Evolutionary conservation across 192 early-diverging fungal species (phyloP).

Genomic region (Backusella mclennaniae): DNA sequence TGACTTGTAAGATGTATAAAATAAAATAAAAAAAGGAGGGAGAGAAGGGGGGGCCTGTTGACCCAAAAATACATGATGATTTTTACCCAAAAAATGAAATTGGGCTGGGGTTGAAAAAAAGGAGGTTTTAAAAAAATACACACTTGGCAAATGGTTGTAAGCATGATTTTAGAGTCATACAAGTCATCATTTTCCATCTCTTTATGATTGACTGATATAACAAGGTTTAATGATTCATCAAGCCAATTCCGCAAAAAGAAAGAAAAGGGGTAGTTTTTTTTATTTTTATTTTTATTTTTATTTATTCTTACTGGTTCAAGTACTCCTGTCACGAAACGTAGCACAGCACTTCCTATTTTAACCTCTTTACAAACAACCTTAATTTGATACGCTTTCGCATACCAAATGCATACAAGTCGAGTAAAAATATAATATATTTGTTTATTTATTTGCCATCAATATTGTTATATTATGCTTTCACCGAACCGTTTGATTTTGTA

Average conservation of each 20-base stretch:
- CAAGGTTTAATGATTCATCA: too few species aligned
- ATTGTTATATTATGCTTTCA: neutral
- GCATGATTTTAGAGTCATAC: too few species aligned
- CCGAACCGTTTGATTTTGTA: constrained; percentile 4
- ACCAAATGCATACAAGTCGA: too few species aligned
- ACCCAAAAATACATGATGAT: neutral
- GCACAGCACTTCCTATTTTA: neutral
- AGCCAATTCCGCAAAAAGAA: neutral
- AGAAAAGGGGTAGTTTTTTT: neutral
- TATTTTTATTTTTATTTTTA: too few species aligned
- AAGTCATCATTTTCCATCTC: too few species aligned
- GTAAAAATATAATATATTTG: neutral
- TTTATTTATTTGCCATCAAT: neutral
- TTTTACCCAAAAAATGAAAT: too few species aligned
- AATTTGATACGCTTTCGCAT: neutral
- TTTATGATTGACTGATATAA: too few species aligned
- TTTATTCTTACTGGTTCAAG: neutral
- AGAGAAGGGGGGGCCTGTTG: constrained; percentile 8
- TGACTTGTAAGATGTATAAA: neutral
- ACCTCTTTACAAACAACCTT: too few species aligned
- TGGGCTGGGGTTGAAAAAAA: too few species aligned
- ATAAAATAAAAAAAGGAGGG: neutral
- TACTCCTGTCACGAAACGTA: too few species aligned
- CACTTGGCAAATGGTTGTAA: too few species aligned
- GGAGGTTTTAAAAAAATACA: too few species aligned